Evolutionary conservation across 2,329 filamentous ascomycete genomes (phyloP), one percentile per base, ranked within the genome.

Genomic region (Westerdykella aurantiaca): DNA sequence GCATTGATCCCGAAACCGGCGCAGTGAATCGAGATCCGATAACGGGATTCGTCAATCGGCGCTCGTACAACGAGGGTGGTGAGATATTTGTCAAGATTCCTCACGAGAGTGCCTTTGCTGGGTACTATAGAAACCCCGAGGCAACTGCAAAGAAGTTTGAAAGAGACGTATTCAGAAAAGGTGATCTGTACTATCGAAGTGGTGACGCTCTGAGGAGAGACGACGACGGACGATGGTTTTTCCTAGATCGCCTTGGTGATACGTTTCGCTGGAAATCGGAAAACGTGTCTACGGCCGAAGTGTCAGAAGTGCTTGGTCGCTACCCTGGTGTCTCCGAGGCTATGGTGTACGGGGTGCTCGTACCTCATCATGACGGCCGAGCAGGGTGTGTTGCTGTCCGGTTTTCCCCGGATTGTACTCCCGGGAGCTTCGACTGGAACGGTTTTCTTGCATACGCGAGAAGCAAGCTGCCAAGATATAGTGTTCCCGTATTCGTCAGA

Each of bases 401-500:
- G 39, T 71, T 87, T 34, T 71, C 73, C 1, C 70, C 75, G 1
- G 57, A 51, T 2, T 39, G 47, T 0, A 63, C 68, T 0, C 18
- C 49, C 1, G 42, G 48, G 33, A 50, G 45, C 1, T 58, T 61
- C 16, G 57, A 64, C 35, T 63, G 55, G 51, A 55, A 42, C 9
- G 56, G 50, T 1, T 40, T 63, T 1, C 39, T 61, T 18, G 47
- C 47, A 11, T 57, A 61, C 42, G 47, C 51, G 16, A 47, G 47
- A 16, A 49, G 45, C 6, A 57, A 61, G 38, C 42, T 90, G 14
- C 85, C 86, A 0, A 76, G 73, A 49, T 89, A 89, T 56, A 86
- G 85, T 0, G 83, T 89, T 1, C 86, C 86, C 0, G 64, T 88
- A 2, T 89, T 89, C 67, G 52, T 89, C 38, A 73, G 85, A 1